Percentiles rank a stretch among this genome's conserved stretches.
Conservation (phyloP, 768 basidiomycete species). For the Hericium erinaceus region DNA sequence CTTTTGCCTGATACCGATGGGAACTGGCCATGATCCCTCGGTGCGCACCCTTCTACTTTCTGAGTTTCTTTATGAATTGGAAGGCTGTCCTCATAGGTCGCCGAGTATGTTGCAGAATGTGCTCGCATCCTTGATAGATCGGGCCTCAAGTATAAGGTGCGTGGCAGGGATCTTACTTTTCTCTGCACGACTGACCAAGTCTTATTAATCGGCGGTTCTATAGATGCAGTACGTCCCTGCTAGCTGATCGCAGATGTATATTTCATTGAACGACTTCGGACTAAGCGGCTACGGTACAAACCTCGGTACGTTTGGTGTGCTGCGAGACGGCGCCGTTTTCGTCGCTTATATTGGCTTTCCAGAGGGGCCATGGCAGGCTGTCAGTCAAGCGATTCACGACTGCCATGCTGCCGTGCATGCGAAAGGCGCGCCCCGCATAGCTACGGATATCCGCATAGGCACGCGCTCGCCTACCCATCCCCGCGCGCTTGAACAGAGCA, state of each 20-base stretch:
- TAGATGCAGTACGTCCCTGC: constrained; percentile 52
- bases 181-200: not conserved
- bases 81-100: constrained; percentile 37
- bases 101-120: constrained; percentile 73
- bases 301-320: constrained; percentile 37
- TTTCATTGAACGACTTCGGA: constrained; percentile 1
- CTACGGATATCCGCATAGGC: constrained; percentile 93
- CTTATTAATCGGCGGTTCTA: not conserved
- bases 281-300: constrained; percentile 87
- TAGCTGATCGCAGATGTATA: too few relatives aligned
- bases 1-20: constrained; percentile 85
- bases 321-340: too few relatives aligned
- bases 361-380: constrained; percentile 83
- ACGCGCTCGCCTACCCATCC: constrained; percentile 44
- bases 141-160: constrained; percentile 76
- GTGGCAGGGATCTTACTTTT: constrained; percentile 8
- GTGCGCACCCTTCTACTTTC: constrained; percentile 27
- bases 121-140: constrained; percentile 75
- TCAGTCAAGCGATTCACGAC: constrained; percentile 80
- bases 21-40: constrained; percentile 56
- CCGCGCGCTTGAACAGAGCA: constrained; percentile 44
- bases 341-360: not conserved
- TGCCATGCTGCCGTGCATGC: constrained; percentile 85
- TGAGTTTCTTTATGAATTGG: not conserved
- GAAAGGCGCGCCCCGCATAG: constrained; percentile 64